phyloP scores from a whole-genome alignment of 495 filamentous ascomycete species.

The Penicillium riverlandense region DNA sequence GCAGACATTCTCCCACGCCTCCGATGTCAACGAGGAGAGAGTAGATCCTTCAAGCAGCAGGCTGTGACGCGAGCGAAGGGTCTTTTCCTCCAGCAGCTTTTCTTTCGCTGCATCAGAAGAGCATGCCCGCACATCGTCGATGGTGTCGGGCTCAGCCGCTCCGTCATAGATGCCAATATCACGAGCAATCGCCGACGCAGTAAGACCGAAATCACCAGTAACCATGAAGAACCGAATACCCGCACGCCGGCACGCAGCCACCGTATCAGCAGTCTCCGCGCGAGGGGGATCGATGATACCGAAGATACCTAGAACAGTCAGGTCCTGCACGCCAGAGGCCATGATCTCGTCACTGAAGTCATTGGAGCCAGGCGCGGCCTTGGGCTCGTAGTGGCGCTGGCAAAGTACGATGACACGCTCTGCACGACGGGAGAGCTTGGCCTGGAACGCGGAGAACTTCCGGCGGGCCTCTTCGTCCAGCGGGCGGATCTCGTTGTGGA shows the following conservation, averaged over 20 bases:
- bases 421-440: constrained; percentile 35
- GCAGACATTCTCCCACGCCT: constrained; percentile 52
- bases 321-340: constrained; percentile 24
- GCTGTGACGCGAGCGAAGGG: constrained; percentile 16
- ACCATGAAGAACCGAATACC: constrained; percentile 58
- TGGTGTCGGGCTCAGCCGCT: constrained; percentile 24
- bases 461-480: constrained; percentile 26
- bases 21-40: constrained; percentile 46
- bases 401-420: constrained; percentile 47
- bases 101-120: constrained; percentile 1
- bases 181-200: constrained; percentile 59
- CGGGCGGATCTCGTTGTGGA: constrained; percentile 21
- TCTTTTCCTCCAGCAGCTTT: not conserved
- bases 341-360: constrained; percentile 40
- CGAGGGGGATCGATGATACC: constrained; percentile 60
- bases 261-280: constrained; percentile 46
- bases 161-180: constrained; percentile 60
- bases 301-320: constrained; percentile 43
- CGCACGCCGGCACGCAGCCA: constrained; percentile 45
- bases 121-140: constrained; percentile 14
- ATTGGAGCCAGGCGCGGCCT: constrained; percentile 19
- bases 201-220: constrained; percentile 67
- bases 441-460: constrained; percentile 30
- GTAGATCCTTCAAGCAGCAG: constrained; percentile 44
- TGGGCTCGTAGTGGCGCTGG: constrained; percentile 22